These are phyloP conservation scores for Artemisia tridentata DNA, from an alignment of 129 eudicot species.

Conservation along the genomic window DNA sequence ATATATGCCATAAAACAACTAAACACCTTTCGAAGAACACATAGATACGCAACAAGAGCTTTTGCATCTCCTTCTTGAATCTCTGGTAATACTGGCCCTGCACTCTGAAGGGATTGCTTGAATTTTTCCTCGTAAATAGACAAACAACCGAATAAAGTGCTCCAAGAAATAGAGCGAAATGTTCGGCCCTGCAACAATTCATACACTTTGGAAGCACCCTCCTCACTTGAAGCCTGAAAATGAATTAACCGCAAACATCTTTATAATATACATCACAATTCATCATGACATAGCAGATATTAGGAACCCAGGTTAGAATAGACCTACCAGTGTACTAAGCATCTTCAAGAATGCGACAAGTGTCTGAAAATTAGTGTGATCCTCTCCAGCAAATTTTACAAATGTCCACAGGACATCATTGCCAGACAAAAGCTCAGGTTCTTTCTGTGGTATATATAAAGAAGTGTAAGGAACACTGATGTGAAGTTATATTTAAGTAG, in stretches of 20 bases:
- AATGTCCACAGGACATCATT: slow-evolving; percentile 97
- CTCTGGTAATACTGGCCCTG: slow-evolving; percentile 76
- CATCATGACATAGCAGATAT: background rate
- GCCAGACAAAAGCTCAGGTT: slow-evolving; percentile 87
- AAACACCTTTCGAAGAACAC: slow-evolving; percentile 79
- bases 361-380: slow-evolving; percentile 89
- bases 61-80: slow-evolving; percentile 97
- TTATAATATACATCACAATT: background rate
- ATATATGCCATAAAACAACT: slow-evolving; percentile 1
- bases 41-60: slow-evolving; percentile 87
- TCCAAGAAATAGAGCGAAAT: slow-evolving; percentile 88
- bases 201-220: slow-evolving; percentile 88
- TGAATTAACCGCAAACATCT: slow-evolving; percentile 4
- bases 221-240: slow-evolving; percentile 75
- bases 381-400: slow-evolving; percentile 95
- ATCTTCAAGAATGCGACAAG: slow-evolving; percentile 94
- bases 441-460: slow-evolving; percentile 55
- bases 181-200: slow-evolving; percentile 81
- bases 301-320: background rate
- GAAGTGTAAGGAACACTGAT: slow-evolving; percentile 12
- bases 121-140: slow-evolving; percentile 88
- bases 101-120: slow-evolving; percentile 63
- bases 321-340: slow-evolving; percentile 84
- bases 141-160: slow-evolving; percentile 79
- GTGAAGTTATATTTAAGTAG: background rate